A percentile compares a stretch with the other conserved stretches of the same genome.
Conservation (phyloP, 2,329 filamentous ascomycete species). For the Sarocladiaceae sp. region DNA sequence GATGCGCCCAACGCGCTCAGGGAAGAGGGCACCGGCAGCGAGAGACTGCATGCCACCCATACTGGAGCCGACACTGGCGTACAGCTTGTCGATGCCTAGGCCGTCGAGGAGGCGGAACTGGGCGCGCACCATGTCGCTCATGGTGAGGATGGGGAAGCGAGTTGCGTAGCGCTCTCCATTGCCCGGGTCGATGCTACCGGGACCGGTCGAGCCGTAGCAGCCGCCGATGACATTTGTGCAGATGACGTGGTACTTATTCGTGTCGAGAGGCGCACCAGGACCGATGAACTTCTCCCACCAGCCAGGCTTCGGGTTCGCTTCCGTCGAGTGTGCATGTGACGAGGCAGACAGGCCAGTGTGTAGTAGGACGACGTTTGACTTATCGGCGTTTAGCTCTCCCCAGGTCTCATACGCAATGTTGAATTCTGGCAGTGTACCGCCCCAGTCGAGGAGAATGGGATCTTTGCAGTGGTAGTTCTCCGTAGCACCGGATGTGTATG, state of each 20-base stretch:
- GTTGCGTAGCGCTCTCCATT: constrained; percentile 88
- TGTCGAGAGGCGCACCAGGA: constrained; percentile 76
- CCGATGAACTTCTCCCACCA: constrained; percentile 99
- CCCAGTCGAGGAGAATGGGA: constrained; percentile 85
- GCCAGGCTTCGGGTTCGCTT: constrained; percentile 75
- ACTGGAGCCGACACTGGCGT: constrained; percentile 89
- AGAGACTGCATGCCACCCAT: constrained; percentile 99
- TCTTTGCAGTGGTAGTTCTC: constrained; percentile 67
- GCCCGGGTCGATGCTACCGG: constrained; percentile 78
- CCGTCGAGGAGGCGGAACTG: constrained; percentile 84
- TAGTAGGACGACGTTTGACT: constrained; percentile 82
- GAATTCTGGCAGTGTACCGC: constrained; percentile 82
- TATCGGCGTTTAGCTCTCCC: constrained; percentile 73
- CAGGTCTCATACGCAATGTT: constrained; percentile 90
- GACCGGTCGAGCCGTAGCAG: constrained; percentile 93
- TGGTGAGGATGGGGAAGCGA: constrained; percentile 87
- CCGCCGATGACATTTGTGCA: constrained; percentile 96
- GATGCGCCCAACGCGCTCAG: constrained; percentile 72
- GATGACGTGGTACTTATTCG: constrained; percentile 84
- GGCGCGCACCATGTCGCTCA: constrained; percentile 95
- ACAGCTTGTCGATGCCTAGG: constrained; percentile 69
- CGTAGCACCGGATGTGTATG: constrained; percentile 87
- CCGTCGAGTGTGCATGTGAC: constrained; percentile 92
- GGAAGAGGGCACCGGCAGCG: constrained; percentile 77
- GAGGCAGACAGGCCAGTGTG: constrained; percentile 96